Conservation (phyloP, 2,329 filamentous ascomycete genomes). For the Lecanicillium sp. region DNA sequence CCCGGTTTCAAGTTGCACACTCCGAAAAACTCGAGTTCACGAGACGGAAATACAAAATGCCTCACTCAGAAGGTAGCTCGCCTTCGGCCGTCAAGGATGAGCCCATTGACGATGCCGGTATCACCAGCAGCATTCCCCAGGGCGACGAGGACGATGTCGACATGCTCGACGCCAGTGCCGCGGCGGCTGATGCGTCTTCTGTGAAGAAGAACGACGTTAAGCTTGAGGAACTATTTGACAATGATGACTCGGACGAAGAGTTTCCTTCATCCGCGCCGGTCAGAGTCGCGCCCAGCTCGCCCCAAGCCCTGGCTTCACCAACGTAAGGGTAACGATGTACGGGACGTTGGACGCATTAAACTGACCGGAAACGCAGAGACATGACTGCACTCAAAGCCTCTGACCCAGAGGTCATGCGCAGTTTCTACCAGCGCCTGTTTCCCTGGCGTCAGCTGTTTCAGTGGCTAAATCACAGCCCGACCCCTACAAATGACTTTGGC, state of each 20-base stretch:
- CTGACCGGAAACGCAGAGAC: constrained; percentile 24
- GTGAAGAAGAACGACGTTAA: constrained; percentile 44
- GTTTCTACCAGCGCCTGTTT: constrained; percentile 93
- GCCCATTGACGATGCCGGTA: constrained; percentile 28
- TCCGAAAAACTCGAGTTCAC: too few relatives aligned
- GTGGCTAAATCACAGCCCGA: constrained; percentile 92
- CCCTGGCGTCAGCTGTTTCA: constrained; percentile 93
- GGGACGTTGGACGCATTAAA: not conserved
- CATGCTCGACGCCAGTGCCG: constrained; percentile 31
- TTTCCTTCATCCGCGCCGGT: constrained; percentile 46
- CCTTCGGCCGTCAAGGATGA: constrained; percentile 26
- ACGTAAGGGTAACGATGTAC: constrained; percentile 26
- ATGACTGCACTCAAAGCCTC: constrained; percentile 43
- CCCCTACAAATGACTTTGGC: constrained; percentile 78
- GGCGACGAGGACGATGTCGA: constrained; percentile 32
- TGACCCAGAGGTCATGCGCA: constrained; percentile 80
- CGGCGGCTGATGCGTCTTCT: constrained; percentile 20
- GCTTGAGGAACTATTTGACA: constrained; percentile 54
- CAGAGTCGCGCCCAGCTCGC: constrained; percentile 36
- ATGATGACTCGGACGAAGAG: constrained; percentile 55
- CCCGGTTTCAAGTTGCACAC: too few relatives aligned
- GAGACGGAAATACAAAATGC: constrained; percentile 35
- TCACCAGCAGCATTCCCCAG: constrained; percentile 25
- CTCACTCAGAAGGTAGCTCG: constrained; percentile 32
- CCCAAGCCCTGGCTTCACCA: constrained; percentile 36